Evolutionary conservation across 306 rosid species (phyloP).

Genomic region (Citrullus amarus): DNA sequence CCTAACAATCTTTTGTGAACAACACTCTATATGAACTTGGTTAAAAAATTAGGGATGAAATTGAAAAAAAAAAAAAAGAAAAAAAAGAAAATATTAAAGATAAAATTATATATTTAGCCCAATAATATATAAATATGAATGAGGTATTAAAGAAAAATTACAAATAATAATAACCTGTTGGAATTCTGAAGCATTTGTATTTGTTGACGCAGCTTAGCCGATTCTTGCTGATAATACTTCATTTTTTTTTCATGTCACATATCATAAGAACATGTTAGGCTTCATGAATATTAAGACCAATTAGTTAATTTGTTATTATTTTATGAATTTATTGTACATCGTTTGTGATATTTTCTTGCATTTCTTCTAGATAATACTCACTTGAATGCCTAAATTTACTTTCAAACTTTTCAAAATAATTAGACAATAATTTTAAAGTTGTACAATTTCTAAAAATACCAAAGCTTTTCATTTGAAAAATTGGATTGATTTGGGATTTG

Average conservation of each 20-base stretch:
- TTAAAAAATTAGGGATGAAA: not conserved
- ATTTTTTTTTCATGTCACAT: not conserved
- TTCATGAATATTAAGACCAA: not conserved
- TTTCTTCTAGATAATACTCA: not conserved
- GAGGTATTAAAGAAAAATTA: not conserved
- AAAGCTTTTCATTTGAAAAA: not conserved
- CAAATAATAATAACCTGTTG: conserved; percentile 39
- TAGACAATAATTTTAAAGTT: too few species aligned
- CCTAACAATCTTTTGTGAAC: too few species aligned
- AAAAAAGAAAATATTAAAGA: not conserved
- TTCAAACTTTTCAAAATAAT: not conserved
- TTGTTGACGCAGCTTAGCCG: conserved; percentile 83
- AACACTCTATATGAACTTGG: too few species aligned
- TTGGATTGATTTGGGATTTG: too few species aligned
- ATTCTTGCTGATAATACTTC: conserved; percentile 90
- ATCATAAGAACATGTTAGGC: not conserved
- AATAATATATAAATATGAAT: not conserved
- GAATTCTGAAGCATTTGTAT: conserved; percentile 92
- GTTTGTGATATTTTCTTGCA: too few species aligned
- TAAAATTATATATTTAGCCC: not conserved
- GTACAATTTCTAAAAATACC: not conserved
- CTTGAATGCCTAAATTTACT: not conserved
- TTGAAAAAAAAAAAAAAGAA: not conserved
- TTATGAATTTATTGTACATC: not conserved
- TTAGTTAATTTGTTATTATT: not conserved